Evolutionary conservation across 73 alveolate species (phyloP).

Genomic region (Halteria grandinella): DNA sequence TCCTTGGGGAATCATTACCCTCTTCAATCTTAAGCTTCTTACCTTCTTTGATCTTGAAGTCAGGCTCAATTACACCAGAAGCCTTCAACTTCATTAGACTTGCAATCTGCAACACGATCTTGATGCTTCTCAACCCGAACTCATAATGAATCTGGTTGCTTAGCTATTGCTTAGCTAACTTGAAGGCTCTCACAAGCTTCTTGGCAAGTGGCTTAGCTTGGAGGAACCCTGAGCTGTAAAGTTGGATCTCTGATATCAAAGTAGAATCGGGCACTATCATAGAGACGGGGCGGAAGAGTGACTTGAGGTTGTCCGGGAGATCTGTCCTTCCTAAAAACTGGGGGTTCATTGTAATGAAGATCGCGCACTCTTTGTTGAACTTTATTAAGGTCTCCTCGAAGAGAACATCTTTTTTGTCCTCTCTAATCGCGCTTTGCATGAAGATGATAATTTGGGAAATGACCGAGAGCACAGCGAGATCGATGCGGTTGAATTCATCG

Average conservation of each 20-base stretch:
- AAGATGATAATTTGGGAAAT: conserved; percentile 96
- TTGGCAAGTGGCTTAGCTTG: conserved; percentile 85
- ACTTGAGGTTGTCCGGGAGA: conserved; percentile 88
- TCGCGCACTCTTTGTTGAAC: conserved; percentile 71
- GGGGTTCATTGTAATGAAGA: conserved; percentile 92
- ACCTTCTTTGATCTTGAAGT: conserved; percentile 60
- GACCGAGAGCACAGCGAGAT: conserved; percentile 96
- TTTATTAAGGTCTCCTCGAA: conserved; percentile 58
- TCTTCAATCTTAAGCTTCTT: conserved; percentile 11
- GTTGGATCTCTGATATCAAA: conserved; percentile 80
- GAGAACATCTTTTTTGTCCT: conserved; percentile 62
- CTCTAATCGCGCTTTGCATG: conserved; percentile 87
- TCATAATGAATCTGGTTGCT: conserved; percentile 86
- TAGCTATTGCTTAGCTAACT: conserved; percentile 79
- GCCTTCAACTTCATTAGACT: conserved; percentile 66
- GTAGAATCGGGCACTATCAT: conserved; percentile 88
- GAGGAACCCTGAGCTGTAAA: conserved; percentile 86
- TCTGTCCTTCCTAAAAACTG: conserved; percentile 82
- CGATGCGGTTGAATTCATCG: conserved; percentile 77
- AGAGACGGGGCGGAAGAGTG: conserved; percentile 88
- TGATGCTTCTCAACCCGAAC: conserved; percentile 88
- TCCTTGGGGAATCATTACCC: too few species aligned
- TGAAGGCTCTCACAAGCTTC: conserved; percentile 77
- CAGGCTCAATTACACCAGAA: conserved; percentile 83
- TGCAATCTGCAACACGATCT: conserved; percentile 72